Percentiles rank a stretch among this genome's conserved stretches.
These are phyloP conservation scores for Colletotrichum eleusines DNA, from an alignment of 2,329 filamentous ascomycete genomes.

Conservation along the genomic window DNA sequence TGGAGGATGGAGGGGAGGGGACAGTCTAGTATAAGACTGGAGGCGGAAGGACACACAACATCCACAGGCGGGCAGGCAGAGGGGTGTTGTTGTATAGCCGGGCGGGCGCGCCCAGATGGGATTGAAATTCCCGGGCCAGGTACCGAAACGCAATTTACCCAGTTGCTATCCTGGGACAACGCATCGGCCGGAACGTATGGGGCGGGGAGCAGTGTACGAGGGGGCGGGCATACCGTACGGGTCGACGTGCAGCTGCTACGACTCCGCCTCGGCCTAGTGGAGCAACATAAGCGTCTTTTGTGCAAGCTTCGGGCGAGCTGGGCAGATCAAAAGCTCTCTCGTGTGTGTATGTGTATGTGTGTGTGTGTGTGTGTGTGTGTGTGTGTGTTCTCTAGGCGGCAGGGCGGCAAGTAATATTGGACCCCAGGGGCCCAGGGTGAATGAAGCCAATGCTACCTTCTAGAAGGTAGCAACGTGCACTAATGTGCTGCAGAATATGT, in stretches of 20 bases:
- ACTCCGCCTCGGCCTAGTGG: constrained; percentile 23
- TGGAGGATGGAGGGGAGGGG: no score
- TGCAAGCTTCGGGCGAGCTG: constrained; percentile 3
- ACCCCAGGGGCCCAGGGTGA: no score
- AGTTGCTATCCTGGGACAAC: constrained; percentile 32
- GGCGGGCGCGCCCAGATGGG: constrained; percentile 8
- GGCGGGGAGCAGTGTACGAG: constrained; percentile 22
- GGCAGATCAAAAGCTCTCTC: constrained; percentile 6
- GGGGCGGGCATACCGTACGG: constrained; percentile 30
- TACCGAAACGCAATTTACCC: constrained; percentile 37
- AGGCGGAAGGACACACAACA: neutral
- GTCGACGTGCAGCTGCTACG: constrained; percentile 36
- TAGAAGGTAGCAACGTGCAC: neutral
- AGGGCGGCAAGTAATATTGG: constrained; percentile 22
- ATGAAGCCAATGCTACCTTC: constrained; percentile 11
- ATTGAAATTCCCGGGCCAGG: constrained; percentile 26
- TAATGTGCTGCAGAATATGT: neutral
- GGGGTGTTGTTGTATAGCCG: constrained; percentile 1
- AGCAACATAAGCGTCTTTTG: constrained; percentile 24
- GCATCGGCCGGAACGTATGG: constrained; percentile 29
- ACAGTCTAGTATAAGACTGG: constrained; percentile 8
- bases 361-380: no score
- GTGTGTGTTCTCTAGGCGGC: constrained; percentile 10
- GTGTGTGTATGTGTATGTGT: no score
- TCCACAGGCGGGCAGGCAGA: constrained; percentile 9